phyloP scores from a whole-genome alignment of 257 asterid species.

The Nicotiana tomentosiformis region DNA sequence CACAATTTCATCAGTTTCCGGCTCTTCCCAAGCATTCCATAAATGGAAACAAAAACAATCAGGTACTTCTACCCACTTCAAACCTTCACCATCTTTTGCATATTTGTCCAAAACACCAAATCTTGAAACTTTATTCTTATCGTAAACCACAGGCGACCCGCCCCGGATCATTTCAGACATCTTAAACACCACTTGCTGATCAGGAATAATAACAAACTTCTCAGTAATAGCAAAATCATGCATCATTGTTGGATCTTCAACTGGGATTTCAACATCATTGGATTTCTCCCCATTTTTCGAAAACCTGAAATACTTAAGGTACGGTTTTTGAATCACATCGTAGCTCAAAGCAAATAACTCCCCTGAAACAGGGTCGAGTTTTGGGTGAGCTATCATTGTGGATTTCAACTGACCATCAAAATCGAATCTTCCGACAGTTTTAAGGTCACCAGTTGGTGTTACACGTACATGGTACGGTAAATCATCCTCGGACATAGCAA shows the following conservation, averaged over 20 bases:
- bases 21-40: constrained; percentile 99
- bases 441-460: constrained; percentile 60
- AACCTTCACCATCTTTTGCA: constrained; percentile 32
- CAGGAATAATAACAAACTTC: constrained; percentile 71
- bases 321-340: constrained; percentile 84
- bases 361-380: constrained; percentile 79
- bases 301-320: constrained; percentile 71
- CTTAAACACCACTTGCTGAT: constrained; percentile 94
- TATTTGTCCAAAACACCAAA: constrained; percentile 71
- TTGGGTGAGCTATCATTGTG: constrained; percentile 98
- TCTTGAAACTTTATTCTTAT: constrained; percentile 50
- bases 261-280: constrained; percentile 74
- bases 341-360: constrained; percentile 90
- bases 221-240: constrained; percentile 97
- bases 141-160: constrained; percentile 90
- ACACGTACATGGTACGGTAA: constrained; percentile 77
- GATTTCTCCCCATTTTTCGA: constrained; percentile 60
- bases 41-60: constrained; percentile 93
- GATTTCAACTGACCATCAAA: constrained; percentile 53
- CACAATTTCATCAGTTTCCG: constrained; percentile 65
- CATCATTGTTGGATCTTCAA: constrained; percentile 90
- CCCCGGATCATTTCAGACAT: constrained; percentile 87
- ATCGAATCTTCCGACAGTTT: constrained; percentile 55
- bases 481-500: constrained; percentile 98
- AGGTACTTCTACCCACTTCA: constrained; percentile 80